phyloP scores from a whole-genome alignment of 345 rosid genomes.

The Luvunga scandens region DNA sequence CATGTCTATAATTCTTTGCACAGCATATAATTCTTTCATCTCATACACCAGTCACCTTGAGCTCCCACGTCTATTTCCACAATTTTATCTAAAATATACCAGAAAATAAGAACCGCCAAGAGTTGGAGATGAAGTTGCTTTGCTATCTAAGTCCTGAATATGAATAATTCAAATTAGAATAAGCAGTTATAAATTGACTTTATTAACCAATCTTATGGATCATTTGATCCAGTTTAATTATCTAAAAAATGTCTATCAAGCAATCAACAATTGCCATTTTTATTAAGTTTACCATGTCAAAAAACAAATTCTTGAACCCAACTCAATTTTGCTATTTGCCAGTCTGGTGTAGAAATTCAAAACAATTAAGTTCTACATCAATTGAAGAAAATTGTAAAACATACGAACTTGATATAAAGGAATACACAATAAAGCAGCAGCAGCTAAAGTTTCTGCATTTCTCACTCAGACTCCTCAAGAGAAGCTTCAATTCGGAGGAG shows the following conservation, averaged over 20 bases:
- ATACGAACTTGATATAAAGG: background rate
- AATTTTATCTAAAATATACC: background rate
- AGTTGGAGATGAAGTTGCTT: background rate
- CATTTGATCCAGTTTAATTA: background rate
- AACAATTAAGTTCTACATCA: conserved; percentile 7
- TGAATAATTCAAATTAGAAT: background rate
- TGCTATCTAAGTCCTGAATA: background rate
- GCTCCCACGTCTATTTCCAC: background rate
- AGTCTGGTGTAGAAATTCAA: background rate
- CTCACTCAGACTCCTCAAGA: conserved; percentile 41
- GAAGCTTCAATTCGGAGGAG: conserved; percentile 47
- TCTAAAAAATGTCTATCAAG: background rate
- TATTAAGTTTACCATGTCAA: background rate
- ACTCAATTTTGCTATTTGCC: background rate
- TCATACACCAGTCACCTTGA: background rate
- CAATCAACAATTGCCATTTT: background rate
- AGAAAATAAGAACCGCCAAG: background rate
- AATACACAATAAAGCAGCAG: background rate
- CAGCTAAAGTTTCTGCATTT: background rate
- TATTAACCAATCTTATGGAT: background rate
- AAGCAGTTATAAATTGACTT: background rate
- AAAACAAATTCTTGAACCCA: conserved; percentile 3
- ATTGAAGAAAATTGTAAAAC: background rate
- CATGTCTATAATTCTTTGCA: background rate
- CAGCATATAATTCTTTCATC: background rate